A percentile compares a stretch with the other conserved stretches of the same genome.
Evolutionary conservation across 805 yeast genomes (phyloP).

Genomic region (Tetrapisispora namnaoensis): DNA sequence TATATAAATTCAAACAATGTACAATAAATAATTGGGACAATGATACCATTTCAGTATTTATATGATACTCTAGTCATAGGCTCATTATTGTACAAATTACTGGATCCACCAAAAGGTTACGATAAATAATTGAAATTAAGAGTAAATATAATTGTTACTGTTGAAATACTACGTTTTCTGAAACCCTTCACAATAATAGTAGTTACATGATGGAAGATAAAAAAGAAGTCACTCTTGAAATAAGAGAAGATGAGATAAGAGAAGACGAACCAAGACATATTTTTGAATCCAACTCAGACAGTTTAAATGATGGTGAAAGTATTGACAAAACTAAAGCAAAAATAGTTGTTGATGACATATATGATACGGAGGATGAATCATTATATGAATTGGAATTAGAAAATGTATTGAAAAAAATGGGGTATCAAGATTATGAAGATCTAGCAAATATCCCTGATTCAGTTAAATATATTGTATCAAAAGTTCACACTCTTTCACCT

Average conservation of each 20-base stretch:
- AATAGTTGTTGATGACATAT: neutral
- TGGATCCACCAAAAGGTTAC: too few species aligned
- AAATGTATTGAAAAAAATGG: constrained; percentile 3
- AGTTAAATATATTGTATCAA: constrained; percentile 34
- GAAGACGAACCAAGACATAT: neutral
- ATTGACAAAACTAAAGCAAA: neutral
- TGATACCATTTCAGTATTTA: too few species aligned
- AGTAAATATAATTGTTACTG: too few species aligned
- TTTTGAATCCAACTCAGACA: neutral
- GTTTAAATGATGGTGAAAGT: neutral
- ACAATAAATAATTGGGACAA: too few species aligned
- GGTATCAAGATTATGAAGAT: constrained; percentile 9
- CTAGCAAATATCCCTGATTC: constrained; percentile 11
- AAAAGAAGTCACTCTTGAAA: neutral
- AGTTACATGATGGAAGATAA: neutral
- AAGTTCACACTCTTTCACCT: constrained; percentile 28
- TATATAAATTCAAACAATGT: too few species aligned
- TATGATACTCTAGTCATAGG: too few species aligned
- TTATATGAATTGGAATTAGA: neutral
- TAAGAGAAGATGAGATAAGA: neutral
- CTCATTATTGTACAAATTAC: too few species aligned
- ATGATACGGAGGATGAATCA: neutral
- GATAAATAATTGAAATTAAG: too few species aligned
- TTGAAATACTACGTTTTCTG: too few species aligned
- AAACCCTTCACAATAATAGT: too few species aligned